Base-by-base conservation (phyloP, 1,139 yeast genomes). In the Torulaspora globosa region DNA sequence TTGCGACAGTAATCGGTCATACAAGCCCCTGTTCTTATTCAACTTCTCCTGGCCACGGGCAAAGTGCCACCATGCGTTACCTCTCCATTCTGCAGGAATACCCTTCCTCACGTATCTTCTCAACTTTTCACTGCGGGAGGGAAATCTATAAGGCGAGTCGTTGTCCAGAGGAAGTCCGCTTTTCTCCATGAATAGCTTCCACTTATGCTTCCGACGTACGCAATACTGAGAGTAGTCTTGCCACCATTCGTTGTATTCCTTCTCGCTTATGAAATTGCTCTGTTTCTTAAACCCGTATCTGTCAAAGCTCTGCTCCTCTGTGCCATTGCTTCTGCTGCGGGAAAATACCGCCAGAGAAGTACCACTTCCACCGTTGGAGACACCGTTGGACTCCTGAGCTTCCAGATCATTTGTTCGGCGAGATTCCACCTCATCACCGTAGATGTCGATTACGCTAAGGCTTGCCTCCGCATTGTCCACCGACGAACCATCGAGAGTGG, bases 41-140 rank as follows among this genome's bases (percentile, higher is more conserved):
- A 87, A 66, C 53, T 75, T 77, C 48, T 88, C 96, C 50, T 80
- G 75, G 1, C 97, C 97, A n/a, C 83, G 82, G n/a, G 95, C 95
- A 65, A 87, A 90, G 70, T 80, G 84, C 72, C 92, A 92, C 98
- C 98, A 92, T 1, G 97, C 97, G 55, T 79, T 80, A 0, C 97
- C 98, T 56, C 98, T 72, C 96, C 97, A 90, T 63, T 88, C 96
- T 0, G 96, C 90, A 0, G 98, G 97, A 8, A 92, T 83, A 6
- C 98, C 98, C 62, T 86, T 84, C 47, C 97, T 75, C 11, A 92
- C 78, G 61, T 87, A 81, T 51, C 95, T 78, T 61, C 85, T 84
- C 51, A 89, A 74, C 57, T 86, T 89, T 51, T 85, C 95, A 8
- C 92, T 84, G 50, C 78, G 78, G 0, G 96, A 83, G 0, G 97